phyloP scores from a whole-genome alignment of 305 asterid species.

The Solanum hybrid region DNA sequence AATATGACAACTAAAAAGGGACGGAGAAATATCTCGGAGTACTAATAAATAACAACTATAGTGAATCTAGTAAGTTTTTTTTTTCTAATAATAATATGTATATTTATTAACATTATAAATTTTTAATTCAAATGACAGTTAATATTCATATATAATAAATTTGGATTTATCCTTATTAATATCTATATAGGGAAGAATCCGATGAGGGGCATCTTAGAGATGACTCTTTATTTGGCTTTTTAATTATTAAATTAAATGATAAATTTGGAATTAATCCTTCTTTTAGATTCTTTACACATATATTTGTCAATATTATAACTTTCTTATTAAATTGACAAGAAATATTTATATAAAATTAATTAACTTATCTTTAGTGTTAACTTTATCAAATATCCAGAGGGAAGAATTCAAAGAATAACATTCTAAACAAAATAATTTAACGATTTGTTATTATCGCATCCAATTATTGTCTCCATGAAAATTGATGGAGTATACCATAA shows the following conservation, averaged over 20 bases:
- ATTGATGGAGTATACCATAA: not conserved
- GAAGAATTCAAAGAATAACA: not conserved
- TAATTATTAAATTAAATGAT: not conserved
- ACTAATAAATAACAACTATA: not conserved
- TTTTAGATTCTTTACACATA: not conserved
- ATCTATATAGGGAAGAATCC: not conserved
- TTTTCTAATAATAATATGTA: not conserved
- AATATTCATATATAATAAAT: not conserved
- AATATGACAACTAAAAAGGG: not conserved
- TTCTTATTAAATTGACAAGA: not conserved
- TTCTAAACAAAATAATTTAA: not conserved
- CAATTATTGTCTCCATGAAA: not conserved
- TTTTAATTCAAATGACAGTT: not conserved
- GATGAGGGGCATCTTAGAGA: not conserved
- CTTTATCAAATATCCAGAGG: not conserved
- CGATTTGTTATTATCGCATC: not conserved
- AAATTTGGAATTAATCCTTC: not conserved
- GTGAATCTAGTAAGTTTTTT: not conserved
- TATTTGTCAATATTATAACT: not conserved
- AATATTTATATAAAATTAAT: not conserved
- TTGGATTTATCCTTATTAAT: not conserved
- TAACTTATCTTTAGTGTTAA: not conserved
- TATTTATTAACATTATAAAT: not conserved
- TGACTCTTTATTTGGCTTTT: not conserved
- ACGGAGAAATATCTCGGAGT: not conserved